phyloP scores from a whole-genome alignment of 2,329 filamentous ascomycete genomes.

The Nemania sp. region DNA sequence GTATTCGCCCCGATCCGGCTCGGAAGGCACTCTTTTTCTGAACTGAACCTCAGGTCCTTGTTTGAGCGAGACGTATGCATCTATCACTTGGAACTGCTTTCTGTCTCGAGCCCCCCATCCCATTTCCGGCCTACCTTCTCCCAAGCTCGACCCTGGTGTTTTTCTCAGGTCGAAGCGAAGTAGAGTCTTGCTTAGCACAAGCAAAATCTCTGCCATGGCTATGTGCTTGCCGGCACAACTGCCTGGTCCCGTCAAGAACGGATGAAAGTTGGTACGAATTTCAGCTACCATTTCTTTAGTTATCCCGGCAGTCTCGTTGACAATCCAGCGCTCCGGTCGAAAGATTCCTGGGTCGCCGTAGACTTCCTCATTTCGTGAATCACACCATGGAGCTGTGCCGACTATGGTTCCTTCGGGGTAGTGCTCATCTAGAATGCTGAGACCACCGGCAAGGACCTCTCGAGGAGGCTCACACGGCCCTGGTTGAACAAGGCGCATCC shows the following conservation, averaged over 20 bases:
- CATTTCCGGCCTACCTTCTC: conserved; percentile 16
- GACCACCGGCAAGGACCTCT: conserved; percentile 29
- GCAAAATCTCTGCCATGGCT: conserved; percentile 33
- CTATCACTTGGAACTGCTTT: conserved; percentile 29
- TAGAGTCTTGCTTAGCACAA: conserved; percentile 30
- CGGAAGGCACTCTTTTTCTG: conserved; percentile 19
- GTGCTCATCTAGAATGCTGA: conserved; percentile 24
- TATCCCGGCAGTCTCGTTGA: background rate
- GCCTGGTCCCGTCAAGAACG: conserved; percentile 26
- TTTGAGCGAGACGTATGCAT: conserved; percentile 31
- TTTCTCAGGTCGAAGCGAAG: conserved; percentile 30
- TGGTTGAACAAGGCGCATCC: conserved; percentile 30
- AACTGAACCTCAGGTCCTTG: conserved; percentile 34
- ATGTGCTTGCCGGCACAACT: conserved; percentile 30
- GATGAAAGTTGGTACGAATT: conserved; percentile 22
- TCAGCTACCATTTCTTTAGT: conserved; percentile 16
- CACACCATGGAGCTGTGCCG: conserved; percentile 22
- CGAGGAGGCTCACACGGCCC: conserved; percentile 26
- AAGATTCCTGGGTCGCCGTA: conserved; percentile 26
- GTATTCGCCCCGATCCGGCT: too few species aligned
- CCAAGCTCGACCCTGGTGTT: conserved; percentile 29
- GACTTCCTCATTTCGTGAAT: conserved; percentile 15
- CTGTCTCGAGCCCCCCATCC: conserved; percentile 26
- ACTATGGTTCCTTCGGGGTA: conserved; percentile 32
- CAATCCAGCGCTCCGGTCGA: conserved; percentile 36